Evolutionary conservation across 1,284 basidiomycete species (phyloP).

Genomic region (Trichosporon sp.): DNA sequence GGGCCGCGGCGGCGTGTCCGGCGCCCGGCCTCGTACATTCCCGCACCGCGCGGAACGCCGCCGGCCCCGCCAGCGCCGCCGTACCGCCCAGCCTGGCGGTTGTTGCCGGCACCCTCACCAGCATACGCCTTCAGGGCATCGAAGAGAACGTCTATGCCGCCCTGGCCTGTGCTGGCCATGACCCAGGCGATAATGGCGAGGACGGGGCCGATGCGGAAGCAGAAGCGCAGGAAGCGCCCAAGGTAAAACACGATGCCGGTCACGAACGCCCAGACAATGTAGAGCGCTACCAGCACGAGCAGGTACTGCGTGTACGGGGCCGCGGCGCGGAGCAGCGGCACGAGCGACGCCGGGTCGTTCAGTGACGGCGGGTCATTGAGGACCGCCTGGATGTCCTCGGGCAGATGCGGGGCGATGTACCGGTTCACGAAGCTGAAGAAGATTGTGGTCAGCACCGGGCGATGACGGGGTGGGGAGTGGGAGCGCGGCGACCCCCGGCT

Average conservation of each 20-base stretch:
- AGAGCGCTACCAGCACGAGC: conserved; percentile 36
- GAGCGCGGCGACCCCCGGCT: background rate
- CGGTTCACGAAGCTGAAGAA: conserved; percentile 17
- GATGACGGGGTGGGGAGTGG: background rate
- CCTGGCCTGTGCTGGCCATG: conserved; percentile 44
- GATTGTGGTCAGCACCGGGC: conserved; percentile 13
- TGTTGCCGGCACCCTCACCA: conserved; percentile 21
- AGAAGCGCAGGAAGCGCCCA: conserved; percentile 41
- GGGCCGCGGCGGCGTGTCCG: background rate
- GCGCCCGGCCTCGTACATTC: background rate
- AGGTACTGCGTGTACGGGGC: conserved; percentile 38
- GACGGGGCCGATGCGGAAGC: conserved; percentile 37
- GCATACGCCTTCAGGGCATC: conserved; percentile 37
- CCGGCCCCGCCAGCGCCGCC: background rate
- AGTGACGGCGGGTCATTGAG: conserved; percentile 35
- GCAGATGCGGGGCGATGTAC: conserved; percentile 31
- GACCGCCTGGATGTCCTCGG: conserved; percentile 31
- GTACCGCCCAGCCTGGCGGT: background rate
- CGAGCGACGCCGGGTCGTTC: conserved; percentile 31
- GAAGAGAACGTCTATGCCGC: conserved; percentile 37
- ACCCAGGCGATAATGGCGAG: conserved; percentile 40
- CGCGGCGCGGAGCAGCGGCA: conserved; percentile 31
- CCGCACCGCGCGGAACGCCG: background rate
- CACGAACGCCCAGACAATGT: conserved; percentile 39
- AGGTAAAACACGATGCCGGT: conserved; percentile 35